Conservation (phyloP, 306 rosid genomes). For the Trifolium dubium region DNA sequence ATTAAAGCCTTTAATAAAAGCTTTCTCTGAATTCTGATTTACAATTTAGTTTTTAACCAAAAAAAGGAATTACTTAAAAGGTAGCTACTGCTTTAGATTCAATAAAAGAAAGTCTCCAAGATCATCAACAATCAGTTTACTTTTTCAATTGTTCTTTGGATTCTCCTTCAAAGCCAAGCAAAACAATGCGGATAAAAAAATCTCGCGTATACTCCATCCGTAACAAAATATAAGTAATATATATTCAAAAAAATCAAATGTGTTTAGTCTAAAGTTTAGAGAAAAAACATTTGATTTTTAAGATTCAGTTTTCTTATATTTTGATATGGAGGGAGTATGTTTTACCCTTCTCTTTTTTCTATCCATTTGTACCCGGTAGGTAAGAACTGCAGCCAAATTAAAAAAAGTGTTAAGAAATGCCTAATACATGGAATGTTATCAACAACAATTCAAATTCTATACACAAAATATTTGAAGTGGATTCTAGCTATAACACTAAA, state of each 20-base stretch:
- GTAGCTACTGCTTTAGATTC: slow-evolving; percentile 33
- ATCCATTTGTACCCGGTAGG: slow-evolving; percentile 44
- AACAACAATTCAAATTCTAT: slow-evolving; percentile 23
- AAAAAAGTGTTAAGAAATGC: slow-evolving; percentile 29
- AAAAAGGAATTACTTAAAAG: slow-evolving; percentile 10
- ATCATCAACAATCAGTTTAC: slow-evolving; percentile 48
- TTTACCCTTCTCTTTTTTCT: slow-evolving; percentile 25
- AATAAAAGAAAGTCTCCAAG: slow-evolving; percentile 34
- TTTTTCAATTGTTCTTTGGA: slow-evolving; percentile 30
- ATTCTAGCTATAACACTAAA: not conserved
- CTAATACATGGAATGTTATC: slow-evolving; percentile 10
- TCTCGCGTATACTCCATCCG: slow-evolving; percentile 21
- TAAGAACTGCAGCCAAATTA: slow-evolving; percentile 49
- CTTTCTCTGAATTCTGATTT: slow-evolving; percentile 47
- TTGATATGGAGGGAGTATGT: slow-evolving; percentile 6
- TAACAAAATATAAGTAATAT: not conserved
- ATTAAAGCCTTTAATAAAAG: slow-evolving; percentile 21
- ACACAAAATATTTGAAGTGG: not conserved
- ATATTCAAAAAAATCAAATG: not conserved
- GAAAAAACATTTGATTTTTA: not conserved
- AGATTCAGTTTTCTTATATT: not conserved
- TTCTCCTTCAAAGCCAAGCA: slow-evolving; percentile 45
- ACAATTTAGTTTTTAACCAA: slow-evolving; percentile 43
- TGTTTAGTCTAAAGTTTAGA: not conserved
- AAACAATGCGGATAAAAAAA: slow-evolving; percentile 43